Base-by-base conservation (phyloP, 495 filamentous ascomycete species). In the Podospora pseudocomata region DNA sequence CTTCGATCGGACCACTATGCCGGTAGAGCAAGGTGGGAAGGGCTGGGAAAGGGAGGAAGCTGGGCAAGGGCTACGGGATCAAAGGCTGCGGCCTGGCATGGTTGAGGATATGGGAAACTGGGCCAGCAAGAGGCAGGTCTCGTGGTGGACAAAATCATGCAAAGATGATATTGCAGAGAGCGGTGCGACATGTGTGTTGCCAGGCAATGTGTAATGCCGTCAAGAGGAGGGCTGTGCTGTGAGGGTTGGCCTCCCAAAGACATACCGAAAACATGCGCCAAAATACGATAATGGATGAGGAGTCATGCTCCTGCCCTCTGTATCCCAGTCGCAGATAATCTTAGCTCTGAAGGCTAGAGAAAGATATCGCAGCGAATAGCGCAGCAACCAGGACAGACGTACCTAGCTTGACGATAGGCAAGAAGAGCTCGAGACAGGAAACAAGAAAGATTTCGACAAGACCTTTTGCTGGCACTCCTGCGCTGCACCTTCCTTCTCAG, bases 361-460 rank as follows among this genome's bases (percentile, higher is more conserved):
- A 73, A 83, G 77, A 80, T 71, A 75, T 81, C 75, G 79, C 78
- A 79, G 82, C 82, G 81, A 80, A 79, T 83, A 84, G 82, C 79
- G 80, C 81, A 75, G 69, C 71, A 77, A 60, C 72, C 76, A 71
- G 75, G 67, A 68, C 60, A 75, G 73, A 70, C 70, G 75, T 76
- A 80, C 80, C 82, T 87, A 87, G 85, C 85, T 85, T 85, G 76
- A 83, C 83, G 83, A 85, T 87, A 87, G 85, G 58, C 83, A 85
- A 84, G 82, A 79, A 80, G n/a, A 58, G 39, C 79, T 79, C 77
- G 80, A 83, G 80, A 80, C 77, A 82, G 77, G 74, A 79, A 80
- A 63, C 27, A 63, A 63, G 69, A 74, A 69, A 69, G 53, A 76
- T 65, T 74, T 75, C 73, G 74, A 70, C 75, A 75, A 71, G 72